Conservation (phyloP, 2,329 filamentous ascomycete genomes). For the Canariomyces notabilis region DNA sequence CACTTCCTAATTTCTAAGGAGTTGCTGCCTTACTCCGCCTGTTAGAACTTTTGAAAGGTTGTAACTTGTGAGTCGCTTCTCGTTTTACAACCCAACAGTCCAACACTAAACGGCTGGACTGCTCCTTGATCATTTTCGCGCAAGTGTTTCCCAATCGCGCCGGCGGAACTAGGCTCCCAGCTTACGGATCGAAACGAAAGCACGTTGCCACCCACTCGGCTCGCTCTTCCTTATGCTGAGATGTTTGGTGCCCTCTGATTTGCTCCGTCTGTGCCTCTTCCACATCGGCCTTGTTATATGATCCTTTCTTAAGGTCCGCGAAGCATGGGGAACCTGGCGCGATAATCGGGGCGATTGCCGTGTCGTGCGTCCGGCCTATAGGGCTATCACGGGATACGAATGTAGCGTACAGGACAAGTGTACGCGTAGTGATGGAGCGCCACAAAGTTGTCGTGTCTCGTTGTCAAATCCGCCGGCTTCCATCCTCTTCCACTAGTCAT, state of each 20-base stretch:
- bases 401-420: no score
- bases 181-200: slow-evolving; percentile 3
- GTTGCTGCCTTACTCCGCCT: slow-evolving; percentile 1
- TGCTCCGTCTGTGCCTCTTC: slow-evolving; percentile 13
- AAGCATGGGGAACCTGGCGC: slow-evolving; percentile 14
- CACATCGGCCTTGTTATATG: slow-evolving; percentile 14
- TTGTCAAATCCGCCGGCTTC: background rate
- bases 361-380: slow-evolving; percentile 6
- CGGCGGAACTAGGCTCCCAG: background rate
- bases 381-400: slow-evolving; percentile 15
- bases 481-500: background rate
- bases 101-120: background rate
- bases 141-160: slow-evolving; percentile 10
- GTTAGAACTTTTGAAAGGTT: slow-evolving; percentile 2
- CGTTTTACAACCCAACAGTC: slow-evolving; percentile 3
- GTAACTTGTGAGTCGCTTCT: background rate
- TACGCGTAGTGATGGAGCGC: no score
- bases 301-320: slow-evolving; percentile 14
- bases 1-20: slow-evolving; percentile 4
- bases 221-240: slow-evolving; percentile 16
- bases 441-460: no score
- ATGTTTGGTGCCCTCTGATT: slow-evolving; percentile 10
- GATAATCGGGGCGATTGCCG: slow-evolving; percentile 13
- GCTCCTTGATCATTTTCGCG: slow-evolving; percentile 13
- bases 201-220: slow-evolving; percentile 18